Conservation (phyloP, 2,329 filamentous ascomycete genomes). For the Plectosphaerella plurivora region DNA sequence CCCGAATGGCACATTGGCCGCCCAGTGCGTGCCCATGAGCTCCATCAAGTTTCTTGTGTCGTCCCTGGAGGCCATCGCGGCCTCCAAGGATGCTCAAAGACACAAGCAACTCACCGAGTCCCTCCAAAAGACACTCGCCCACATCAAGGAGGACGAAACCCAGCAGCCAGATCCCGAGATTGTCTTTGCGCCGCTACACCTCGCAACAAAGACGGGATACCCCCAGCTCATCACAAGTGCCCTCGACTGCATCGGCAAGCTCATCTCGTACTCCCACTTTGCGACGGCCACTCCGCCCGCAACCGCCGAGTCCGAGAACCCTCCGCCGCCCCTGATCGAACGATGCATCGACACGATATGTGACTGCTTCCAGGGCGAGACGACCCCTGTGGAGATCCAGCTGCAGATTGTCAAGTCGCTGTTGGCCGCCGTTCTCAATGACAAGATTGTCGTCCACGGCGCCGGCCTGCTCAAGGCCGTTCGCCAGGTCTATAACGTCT, state of each 20-base stretch:
- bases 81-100: conserved; percentile 85
- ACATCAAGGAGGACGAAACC: conserved; percentile 80
- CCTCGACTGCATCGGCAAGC: conserved; percentile 96
- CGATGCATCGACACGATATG: conserved; percentile 98
- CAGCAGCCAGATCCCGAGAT: conserved; percentile 78
- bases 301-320: conserved; percentile 34
- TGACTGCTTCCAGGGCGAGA: conserved; percentile 97
- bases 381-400: conserved; percentile 86
- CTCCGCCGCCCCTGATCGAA: conserved; percentile 85
- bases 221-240: conserved; percentile 83
- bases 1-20: conserved; percentile 40
- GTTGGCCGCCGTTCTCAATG: conserved; percentile 90
- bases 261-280: conserved; percentile 98
- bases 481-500: conserved; percentile 98
- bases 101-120: conserved; percentile 81
- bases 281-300: conserved; percentile 58
- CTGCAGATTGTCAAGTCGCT: conserved; percentile 98
- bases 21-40: conserved; percentile 64
- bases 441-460: conserved; percentile 98
- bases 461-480: conserved; percentile 94
- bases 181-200: conserved; percentile 83
- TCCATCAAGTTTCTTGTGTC: conserved; percentile 95
- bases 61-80: conserved; percentile 85
- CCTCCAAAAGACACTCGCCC: conserved; percentile 73
- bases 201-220: conserved; percentile 83